phyloP scores from a whole-genome alignment of 352 stramenopile genomes.

The Phytophthora ohioensis region DNA sequence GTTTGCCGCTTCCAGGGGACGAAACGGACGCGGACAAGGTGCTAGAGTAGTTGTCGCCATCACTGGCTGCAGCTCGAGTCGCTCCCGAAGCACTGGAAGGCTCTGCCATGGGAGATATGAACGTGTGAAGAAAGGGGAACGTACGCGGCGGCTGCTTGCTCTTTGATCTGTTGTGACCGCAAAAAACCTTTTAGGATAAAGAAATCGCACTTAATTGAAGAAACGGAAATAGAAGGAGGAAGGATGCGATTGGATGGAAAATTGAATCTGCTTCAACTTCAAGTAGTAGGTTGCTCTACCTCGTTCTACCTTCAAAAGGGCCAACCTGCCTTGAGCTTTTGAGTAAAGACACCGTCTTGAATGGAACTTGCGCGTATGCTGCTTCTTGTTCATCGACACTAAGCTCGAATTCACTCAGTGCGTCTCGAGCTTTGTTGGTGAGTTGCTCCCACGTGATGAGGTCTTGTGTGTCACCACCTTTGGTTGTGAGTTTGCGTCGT shows the following conservation, averaged over 20 bases:
- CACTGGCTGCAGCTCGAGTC: slow-evolving; percentile 7
- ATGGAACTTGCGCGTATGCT: too few species aligned
- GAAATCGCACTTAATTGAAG: slow-evolving; percentile 18
- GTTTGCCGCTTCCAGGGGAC: slow-evolving; percentile 22
- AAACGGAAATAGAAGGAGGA: not conserved
- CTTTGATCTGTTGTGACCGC: slow-evolving; percentile 11
- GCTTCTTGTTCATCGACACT: too few species aligned
- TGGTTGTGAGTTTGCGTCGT: not conserved
- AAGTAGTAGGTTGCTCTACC: not conserved
- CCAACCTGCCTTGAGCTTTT: too few species aligned
- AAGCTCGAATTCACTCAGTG: too few species aligned
- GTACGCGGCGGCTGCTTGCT: slow-evolving; percentile 1
- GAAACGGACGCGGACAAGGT: not conserved
- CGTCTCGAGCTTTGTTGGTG: not conserved
- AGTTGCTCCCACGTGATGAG: not conserved
- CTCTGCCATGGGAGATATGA: slow-evolving; percentile 33
- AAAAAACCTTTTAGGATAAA: not conserved
- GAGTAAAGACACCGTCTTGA: too few species aligned
- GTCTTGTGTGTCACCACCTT: not conserved
- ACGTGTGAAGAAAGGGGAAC: not conserved
- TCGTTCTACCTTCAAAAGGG: not conserved
- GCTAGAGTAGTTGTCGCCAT: slow-evolving; percentile 1
- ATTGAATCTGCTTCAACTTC: not conserved
- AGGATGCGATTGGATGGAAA: not conserved
- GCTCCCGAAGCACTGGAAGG: slow-evolving; percentile 4